Evolutionary conservation across 192 early-diverging fungal genomes (phyloP).

Genomic region (Phlyctochytrium arcticum): DNA sequence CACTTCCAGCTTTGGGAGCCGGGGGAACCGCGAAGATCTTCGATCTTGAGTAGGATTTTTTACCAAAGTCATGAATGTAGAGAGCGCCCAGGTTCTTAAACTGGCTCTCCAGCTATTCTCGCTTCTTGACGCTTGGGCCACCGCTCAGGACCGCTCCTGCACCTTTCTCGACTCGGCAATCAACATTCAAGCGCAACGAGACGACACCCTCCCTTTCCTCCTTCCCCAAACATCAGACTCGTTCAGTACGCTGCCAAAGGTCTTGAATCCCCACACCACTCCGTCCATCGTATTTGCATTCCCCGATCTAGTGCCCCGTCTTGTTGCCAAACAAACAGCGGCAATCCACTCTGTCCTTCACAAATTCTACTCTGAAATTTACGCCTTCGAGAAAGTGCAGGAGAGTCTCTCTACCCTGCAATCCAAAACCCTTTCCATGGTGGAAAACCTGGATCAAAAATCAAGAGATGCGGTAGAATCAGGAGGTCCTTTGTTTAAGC

Average conservation of each 20-base stretch:
- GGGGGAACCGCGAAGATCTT: too few species aligned
- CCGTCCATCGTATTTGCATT: constrained; percentile 10
- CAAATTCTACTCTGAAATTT: not conserved
- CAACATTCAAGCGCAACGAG: constrained; percentile 11
- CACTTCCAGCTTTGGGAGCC: too few species aligned
- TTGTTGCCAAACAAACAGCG: constrained; percentile 12
- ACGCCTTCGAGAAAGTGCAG: constrained; percentile 1
- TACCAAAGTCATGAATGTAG: too few species aligned
- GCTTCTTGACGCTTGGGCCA: not conserved
- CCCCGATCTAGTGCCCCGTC: constrained; percentile 5
- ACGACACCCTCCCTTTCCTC: constrained; percentile 10
- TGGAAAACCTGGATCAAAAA: not conserved
- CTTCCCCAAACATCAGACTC: not conserved
- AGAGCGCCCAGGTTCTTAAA: not conserved
- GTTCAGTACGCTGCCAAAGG: not conserved
- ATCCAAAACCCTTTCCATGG: not conserved
- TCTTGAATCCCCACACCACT: constrained; percentile 14
- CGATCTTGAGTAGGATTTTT: too few species aligned
- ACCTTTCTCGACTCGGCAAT: constrained; percentile 7
- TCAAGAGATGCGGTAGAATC: not conserved
- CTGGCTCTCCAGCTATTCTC: not conserved
- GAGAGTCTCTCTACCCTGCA: not conserved
- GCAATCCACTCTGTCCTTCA: not conserved
- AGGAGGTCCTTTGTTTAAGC: too few species aligned
- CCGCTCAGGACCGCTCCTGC: constrained; percentile 4